Base-by-base conservation (phyloP, 2,329 filamentous ascomycete species). In the Aspergillus novoparasiticus region DNA sequence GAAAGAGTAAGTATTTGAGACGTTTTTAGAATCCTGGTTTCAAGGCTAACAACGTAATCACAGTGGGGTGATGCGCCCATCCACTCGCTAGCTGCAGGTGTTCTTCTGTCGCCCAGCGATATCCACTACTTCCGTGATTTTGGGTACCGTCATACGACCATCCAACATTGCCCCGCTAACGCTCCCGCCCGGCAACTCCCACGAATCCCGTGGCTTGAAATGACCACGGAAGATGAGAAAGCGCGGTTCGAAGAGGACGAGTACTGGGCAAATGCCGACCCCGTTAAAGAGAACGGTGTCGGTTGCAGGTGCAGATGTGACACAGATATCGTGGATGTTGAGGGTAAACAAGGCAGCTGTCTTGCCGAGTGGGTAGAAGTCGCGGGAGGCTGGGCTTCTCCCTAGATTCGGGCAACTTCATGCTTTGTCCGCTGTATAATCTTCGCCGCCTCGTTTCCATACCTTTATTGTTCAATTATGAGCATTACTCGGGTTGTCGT, bases 91-190 rank as follows among this genome's bases (percentile, higher is more conserved):
- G 95, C 95, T 32, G 94, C 95, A 30, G 95, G 95, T 70, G 91
- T 90, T 39, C 88, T 99, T 19, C 86, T 99, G 36, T 85, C 88
- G 2, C 89, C 91, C 54, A 84, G 85, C 60, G 93, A 99, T 74
- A 92, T 99, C 64, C 95, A 99, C 80, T 99, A 99, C 82, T 99
- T 99, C 89, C 93, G 95, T 71, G 95, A 99, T 78, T 94, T 98
- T 80, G 95, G 95, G 60, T 99, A 99, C 82, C 88, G 95, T 74
- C 95, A 99, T 80, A 99, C 95, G 8, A 99, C 95, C 4, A 99
- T 99, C 75, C 94, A 98, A 80, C 95, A 99, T 79, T 99, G 95
- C 74, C 95, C 95, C 1, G 93, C 94, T 60, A 99, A 99, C 75
- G 95, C 95, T 3, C 95, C 94, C 0, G 89, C 90, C 14, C 89